phyloP scores from a whole-genome alignment of 164 flowering plant species.

The Brasenia schreberi region DNA sequence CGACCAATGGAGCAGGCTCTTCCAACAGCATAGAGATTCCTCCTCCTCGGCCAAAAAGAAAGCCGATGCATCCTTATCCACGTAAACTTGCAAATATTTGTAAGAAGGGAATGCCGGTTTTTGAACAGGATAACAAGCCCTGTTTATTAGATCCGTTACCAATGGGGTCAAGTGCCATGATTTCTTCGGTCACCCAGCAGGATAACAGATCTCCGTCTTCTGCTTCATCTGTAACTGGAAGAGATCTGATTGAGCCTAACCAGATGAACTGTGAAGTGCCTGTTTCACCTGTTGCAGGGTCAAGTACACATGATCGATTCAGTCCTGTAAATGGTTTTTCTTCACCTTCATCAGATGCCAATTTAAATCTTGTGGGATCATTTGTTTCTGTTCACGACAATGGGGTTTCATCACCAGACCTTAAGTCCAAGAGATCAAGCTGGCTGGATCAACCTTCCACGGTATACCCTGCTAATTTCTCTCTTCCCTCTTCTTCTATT shows the following conservation, averaged over 20 bases:
- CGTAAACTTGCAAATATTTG: constrained; percentile 33
- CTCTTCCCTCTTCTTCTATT: background rate
- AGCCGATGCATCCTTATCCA: constrained; percentile 81
- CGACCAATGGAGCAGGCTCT: constrained; percentile 16
- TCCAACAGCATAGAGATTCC: constrained; percentile 63
- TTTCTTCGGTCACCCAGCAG: constrained; percentile 19
- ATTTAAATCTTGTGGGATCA: constrained; percentile 8
- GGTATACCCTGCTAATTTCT: constrained; percentile 16
- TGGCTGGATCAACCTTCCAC: constrained; percentile 11
- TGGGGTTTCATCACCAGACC: constrained; percentile 9
- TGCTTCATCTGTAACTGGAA: constrained; percentile 39
- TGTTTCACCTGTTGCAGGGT: background rate
- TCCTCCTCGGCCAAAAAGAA: constrained; percentile 85
- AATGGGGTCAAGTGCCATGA: background rate
- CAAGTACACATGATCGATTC: constrained; percentile 21
- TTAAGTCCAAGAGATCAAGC: constrained; percentile 6
- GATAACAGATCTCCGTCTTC: constrained; percentile 56
- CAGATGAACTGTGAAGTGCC: background rate
- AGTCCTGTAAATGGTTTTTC: constrained; percentile 20
- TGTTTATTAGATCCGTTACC: constrained; percentile 17
- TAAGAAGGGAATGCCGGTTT: constrained; percentile 11
- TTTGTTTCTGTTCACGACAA: constrained; percentile 17
- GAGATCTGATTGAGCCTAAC: constrained; percentile 4
- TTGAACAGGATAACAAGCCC: constrained; percentile 18
- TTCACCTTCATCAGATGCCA: constrained; percentile 36